A percentile compares a stretch with the other conserved stretches of the same genome.
These are phyloP conservation scores for Paramecium octaurelia DNA, from an alignment of 73 alveolate genomes.

Conservation along the genomic window DNA sequence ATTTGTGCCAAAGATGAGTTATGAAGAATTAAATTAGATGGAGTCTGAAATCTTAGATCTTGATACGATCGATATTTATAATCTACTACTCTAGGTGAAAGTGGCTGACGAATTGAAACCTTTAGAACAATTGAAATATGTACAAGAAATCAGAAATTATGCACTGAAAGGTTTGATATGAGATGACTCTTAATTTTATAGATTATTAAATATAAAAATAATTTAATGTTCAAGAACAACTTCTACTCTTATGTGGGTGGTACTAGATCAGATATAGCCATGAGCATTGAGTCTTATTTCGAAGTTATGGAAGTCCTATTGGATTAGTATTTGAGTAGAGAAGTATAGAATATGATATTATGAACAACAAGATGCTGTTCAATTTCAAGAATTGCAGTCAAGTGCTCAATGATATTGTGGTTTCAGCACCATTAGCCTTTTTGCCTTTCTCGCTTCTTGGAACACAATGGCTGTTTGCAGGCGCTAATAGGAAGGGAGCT, in stretches of 20 bases:
- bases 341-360: not conserved
- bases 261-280: not conserved
- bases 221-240: slow-evolving; percentile 10
- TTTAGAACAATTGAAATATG: not conserved
- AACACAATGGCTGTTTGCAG: not conserved
- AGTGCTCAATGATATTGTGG: not conserved
- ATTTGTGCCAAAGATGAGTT: not conserved
- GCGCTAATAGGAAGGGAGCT: not conserved
- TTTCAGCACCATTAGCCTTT: not conserved
- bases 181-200: not conserved
- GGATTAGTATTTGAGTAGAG: slow-evolving; percentile 44
- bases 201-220: not conserved
- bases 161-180: not conserved
- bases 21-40: not conserved
- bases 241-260: slow-evolving; percentile 40
- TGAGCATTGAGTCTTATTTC: not conserved
- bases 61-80: not conserved
- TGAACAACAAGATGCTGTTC: not conserved
- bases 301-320: slow-evolving; percentile 35
- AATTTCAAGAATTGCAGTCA: slow-evolving; percentile 24
- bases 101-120: not conserved
- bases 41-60: slow-evolving; percentile 15
- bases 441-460: not conserved
- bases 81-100: not conserved
- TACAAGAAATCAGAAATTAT: not conserved